phyloP scores from a whole-genome alignment of 1,139 yeast species.

The Meyerozyma elateridarum region DNA sequence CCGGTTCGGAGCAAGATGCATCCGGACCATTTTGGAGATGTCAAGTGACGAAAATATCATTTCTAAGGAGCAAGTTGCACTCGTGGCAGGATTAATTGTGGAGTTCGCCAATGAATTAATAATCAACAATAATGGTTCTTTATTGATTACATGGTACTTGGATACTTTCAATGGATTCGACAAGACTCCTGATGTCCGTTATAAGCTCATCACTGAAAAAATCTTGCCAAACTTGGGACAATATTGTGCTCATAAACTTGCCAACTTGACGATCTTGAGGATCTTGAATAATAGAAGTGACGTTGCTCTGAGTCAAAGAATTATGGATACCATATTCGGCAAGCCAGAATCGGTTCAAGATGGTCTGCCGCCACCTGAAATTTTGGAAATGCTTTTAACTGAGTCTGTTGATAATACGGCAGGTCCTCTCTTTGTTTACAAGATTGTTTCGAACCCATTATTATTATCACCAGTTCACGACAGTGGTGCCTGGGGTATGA shows the following conservation, averaged over 20 bases:
- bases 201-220: constrained; percentile 39
- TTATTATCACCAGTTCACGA: constrained; percentile 39
- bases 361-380: constrained; percentile 22
- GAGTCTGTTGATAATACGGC: constrained; percentile 52
- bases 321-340: constrained; percentile 67
- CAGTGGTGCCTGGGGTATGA: constrained; percentile 22
- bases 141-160: constrained; percentile 88
- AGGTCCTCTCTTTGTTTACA: constrained; percentile 84
- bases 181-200: constrained; percentile 27
- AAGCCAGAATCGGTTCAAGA: constrained; percentile 21
- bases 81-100: constrained; percentile 78
- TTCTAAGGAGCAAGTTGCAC: constrained; percentile 61
- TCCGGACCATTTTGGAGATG: constrained; percentile 87
- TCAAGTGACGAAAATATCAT: constrained; percentile 38
- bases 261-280: constrained; percentile 78
- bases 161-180: constrained; percentile 74
- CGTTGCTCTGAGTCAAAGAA: constrained; percentile 52
- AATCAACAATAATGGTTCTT: constrained; percentile 80
- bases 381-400: constrained; percentile 42
- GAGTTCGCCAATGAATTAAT: constrained; percentile 77
- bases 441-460: constrained; percentile 63
- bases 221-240: constrained; percentile 59
- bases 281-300: constrained; percentile 69
- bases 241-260: constrained; percentile 80
- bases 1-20: constrained; percentile 92